These are phyloP conservation scores for Wakefieldia striispora DNA, from an alignment of 768 basidiomycete species.

Conservation along the genomic window DNA sequence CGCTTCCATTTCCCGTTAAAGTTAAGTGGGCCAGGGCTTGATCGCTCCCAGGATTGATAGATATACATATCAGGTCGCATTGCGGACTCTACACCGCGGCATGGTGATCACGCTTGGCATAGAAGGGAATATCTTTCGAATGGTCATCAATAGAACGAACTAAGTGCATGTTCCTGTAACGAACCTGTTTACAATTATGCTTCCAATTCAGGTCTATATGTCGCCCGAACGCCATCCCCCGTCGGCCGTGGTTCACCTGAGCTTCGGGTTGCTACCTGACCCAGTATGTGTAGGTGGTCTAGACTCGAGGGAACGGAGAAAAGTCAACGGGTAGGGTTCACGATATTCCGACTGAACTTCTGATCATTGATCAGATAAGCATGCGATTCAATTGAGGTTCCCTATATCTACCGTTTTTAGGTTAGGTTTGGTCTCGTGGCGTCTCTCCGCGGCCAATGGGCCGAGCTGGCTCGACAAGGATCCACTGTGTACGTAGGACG, in stretches of 20 bases:
- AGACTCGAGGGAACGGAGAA: background rate
- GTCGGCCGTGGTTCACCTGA: background rate
- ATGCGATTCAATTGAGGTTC: background rate
- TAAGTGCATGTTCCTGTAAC: background rate
- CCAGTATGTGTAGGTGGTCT: background rate
- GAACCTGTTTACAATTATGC: slow-evolving; percentile 1
- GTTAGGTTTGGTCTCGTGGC: background rate
- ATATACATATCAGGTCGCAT: background rate
- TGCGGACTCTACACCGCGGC: background rate
- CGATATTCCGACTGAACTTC: background rate
- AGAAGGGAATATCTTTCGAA: background rate
- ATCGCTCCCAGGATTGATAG: slow-evolving; percentile 9
- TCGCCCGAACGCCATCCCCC: background rate
- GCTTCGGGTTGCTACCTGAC: background rate
- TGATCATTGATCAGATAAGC: background rate
- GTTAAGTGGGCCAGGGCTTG: slow-evolving; percentile 4
- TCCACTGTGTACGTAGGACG: background rate
- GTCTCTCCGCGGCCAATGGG: background rate
- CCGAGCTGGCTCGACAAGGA: slow-evolving; percentile 10
- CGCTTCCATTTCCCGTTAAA: slow-evolving; percentile 18
- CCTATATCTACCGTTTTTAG: background rate
- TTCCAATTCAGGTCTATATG: background rate
- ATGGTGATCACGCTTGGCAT: background rate
- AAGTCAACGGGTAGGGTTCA: background rate
- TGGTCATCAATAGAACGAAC: slow-evolving; percentile 4